phyloP scores from a whole-genome alignment of 495 filamentous ascomycete species.

The Hyphodiscus hymeniophilus region DNA sequence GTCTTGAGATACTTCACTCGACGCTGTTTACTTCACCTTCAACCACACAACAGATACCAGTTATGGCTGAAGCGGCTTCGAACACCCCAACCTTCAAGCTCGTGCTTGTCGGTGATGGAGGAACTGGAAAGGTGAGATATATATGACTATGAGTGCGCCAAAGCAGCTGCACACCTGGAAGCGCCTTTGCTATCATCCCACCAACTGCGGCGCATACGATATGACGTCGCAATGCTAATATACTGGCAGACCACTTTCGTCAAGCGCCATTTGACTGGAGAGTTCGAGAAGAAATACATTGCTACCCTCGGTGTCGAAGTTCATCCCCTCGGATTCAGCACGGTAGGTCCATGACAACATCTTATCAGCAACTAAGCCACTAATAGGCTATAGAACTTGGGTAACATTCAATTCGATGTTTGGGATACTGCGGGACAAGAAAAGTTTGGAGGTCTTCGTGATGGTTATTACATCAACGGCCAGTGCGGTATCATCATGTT shows the following conservation, averaged over 20 bases:
- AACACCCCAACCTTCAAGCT: conserved; percentile 86
- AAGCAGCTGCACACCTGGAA: background rate
- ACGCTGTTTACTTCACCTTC: conserved; percentile 33
- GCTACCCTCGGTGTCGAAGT: conserved; percentile 99
- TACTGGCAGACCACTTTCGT: conserved; percentile 90
- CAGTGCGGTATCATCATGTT: conserved; percentile 99
- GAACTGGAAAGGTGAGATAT: conserved; percentile 90
- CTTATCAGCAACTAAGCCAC: conserved; percentile 15
- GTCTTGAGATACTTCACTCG: conserved; percentile 11
- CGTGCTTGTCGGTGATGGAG: conserved; percentile 98
- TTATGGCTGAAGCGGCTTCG: conserved; percentile 48
- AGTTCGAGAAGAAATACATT: conserved; percentile 99
- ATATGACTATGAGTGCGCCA: conserved; percentile 1
- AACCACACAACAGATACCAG: conserved; percentile 24
- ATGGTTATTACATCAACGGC: conserved; percentile 99
- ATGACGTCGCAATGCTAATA: conserved; percentile 15
- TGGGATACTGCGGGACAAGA: conserved; percentile 99
- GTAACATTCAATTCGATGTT: conserved; percentile 96
- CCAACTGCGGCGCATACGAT: conserved; percentile 11
- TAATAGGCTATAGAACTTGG: conserved; percentile 69
- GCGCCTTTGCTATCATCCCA: background rate
- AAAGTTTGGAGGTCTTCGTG: conserved; percentile 99
- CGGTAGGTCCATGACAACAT: conserved; percentile 51
- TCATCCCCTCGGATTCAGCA: conserved; percentile 88
- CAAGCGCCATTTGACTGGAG: conserved; percentile 98